Base-by-base conservation (phyloP, 1,284 basidiomycete species). In the Ustilago curta region DNA sequence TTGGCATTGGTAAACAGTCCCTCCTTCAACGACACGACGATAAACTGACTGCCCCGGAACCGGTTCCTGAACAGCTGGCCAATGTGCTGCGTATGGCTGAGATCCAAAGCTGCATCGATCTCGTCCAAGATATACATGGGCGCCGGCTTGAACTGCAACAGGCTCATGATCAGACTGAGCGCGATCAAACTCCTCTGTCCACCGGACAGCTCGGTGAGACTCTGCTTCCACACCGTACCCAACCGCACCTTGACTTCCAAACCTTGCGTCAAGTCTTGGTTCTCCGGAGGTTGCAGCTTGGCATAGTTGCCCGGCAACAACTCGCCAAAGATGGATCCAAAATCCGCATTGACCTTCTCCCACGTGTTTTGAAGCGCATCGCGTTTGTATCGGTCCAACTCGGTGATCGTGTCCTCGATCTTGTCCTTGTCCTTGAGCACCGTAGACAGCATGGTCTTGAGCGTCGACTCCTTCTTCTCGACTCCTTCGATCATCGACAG, bases 41-140 rank as follows among this genome's bases (percentile, higher is more conserved):
- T 97, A 86, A 99, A 98, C 85, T 98, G 96, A 19, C 92, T 92
- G 49, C 96, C 96, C 86, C 94, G 94, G 89, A 99, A 99, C n/a
- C 97, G 90, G 49, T 91, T 96, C 51, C 92, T 89, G 90, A 98
- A 97, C 18, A 98, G 89, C 79, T 95, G 94, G 25, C 96, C 96
- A 70, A 99, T 97, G 86, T 98, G 94, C 82, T 97, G 76, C 8
- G 96, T 98, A 83, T 98, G 95, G 50, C 93, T 95, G 23, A 98
- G 87, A 87, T 99, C 96, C 47, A 97, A 89, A 6, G 95, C 95
- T 0, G 95, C 94, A 86, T 98, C 95, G 79, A 99, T 97, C 87
- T 99, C 97, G 87, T 99, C 97, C 23, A 99, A 89, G 83, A 99
- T 98, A 86, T 99, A 98, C 94, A 99, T 96, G 0, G 95, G 97